Percentiles rank a stretch among this genome's conserved stretches.
phyloP scores from a whole-genome alignment of 1,284 basidiomycete species.

The Irpex sp. region DNA sequence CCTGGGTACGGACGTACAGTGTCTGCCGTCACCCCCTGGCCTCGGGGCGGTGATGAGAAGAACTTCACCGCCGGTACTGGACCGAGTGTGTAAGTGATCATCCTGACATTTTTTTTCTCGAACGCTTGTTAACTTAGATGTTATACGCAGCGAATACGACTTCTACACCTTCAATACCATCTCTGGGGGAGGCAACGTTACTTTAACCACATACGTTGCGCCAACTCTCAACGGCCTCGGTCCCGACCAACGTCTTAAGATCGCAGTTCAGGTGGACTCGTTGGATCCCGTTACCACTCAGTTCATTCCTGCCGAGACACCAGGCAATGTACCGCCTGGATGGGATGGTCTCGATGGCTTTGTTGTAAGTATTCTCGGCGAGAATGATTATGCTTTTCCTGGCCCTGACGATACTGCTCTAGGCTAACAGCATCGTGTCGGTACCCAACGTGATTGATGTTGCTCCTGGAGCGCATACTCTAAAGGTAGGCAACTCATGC shows the following conservation, averaged over 20 bases:
- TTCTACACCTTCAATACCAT: slow-evolving; percentile 54
- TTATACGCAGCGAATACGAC: slow-evolving; percentile 47
- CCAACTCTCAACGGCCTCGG: slow-evolving; percentile 57
- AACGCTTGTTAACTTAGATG: background rate
- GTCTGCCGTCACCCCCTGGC: slow-evolving; percentile 58
- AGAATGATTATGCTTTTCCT: background rate
- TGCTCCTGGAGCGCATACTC: slow-evolving; percentile 47
- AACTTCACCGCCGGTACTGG: slow-evolving; percentile 58
- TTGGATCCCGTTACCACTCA: slow-evolving; percentile 37
- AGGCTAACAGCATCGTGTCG: slow-evolving; percentile 15
- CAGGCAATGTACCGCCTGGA: slow-evolving; percentile 44
- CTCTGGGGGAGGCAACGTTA: slow-evolving; percentile 36
- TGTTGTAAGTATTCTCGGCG: slow-evolving; percentile 42
- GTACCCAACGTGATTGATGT: slow-evolving; percentile 35
- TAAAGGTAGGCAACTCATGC: slow-evolving; percentile 35
- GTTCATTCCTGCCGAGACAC: slow-evolving; percentile 45
- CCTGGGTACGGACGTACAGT: slow-evolving; percentile 54
- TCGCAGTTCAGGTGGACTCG: slow-evolving; percentile 53
- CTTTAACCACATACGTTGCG: slow-evolving; percentile 48
- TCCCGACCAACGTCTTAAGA: slow-evolving; percentile 44
- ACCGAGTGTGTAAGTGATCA: slow-evolving; percentile 42
- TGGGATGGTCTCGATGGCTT: slow-evolving; percentile 50
- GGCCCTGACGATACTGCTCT: background rate
- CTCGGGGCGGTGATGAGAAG: slow-evolving; percentile 43
- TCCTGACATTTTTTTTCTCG: background rate